phyloP scores from a whole-genome alignment of 192 early-diverging fungal genomes.

The Entrophospora sp. region DNA sequence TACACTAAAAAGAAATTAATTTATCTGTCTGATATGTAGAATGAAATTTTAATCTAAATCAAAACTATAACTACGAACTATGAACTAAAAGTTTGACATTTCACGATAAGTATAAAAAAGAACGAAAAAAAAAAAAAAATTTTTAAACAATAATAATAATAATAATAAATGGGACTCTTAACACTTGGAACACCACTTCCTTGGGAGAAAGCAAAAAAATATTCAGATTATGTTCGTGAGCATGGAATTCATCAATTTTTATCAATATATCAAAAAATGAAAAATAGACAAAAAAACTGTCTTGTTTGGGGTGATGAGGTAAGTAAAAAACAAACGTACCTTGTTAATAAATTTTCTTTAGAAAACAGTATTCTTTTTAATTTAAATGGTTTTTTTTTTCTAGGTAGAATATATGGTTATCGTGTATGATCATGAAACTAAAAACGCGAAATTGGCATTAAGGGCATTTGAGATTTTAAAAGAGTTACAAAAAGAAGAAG shows the following conservation, averaged over 20 bases:
- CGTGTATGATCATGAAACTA: slow-evolving; percentile 60
- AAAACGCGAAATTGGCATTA: slow-evolving; percentile 64
- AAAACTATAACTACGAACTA: no score
- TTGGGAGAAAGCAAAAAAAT: slow-evolving; percentile 84
- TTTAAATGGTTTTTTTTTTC: not conserved
- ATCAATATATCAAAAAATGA: slow-evolving; percentile 73
- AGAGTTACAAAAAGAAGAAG: slow-evolving; percentile 64
- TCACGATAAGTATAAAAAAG: no score
- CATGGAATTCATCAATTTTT: slow-evolving; percentile 95
- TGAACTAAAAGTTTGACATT: no score
- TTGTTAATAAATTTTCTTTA: not conserved
- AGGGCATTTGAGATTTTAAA: slow-evolving; percentile 74
- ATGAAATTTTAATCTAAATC: no score
- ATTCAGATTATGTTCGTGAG: slow-evolving; percentile 76
- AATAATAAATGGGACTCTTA: slow-evolving; percentile 81
- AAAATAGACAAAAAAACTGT: slow-evolving; percentile 69
- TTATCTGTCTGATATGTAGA: no score
- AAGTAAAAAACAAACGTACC: not conserved
- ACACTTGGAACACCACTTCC: slow-evolving; percentile 91
- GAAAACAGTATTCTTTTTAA: not conserved
- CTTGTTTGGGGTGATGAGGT: slow-evolving; percentile 98
- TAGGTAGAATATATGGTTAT: slow-evolving; percentile 93
- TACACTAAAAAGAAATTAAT: no score
- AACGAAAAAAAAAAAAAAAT: no score
- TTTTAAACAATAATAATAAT: no score